Evolutionary conservation across 1,284 basidiomycete species (phyloP).

Genomic region (Tausonia pullulans): DNA sequence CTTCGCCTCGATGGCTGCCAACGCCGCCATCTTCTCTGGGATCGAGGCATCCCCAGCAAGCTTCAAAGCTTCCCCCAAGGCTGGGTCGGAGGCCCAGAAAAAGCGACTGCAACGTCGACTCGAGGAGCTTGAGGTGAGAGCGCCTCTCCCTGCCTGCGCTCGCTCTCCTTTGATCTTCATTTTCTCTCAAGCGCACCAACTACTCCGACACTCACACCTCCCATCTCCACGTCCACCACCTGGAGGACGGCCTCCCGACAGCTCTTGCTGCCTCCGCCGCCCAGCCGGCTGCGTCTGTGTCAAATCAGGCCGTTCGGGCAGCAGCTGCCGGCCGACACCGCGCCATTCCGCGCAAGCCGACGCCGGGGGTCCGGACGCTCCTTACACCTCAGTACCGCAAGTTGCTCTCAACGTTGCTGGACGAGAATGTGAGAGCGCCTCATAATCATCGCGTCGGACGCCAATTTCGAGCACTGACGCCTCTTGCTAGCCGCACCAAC

Average conservation of each 20-base stretch:
- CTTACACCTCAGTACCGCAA: slow-evolving; percentile 5
- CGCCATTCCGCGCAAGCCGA: background rate
- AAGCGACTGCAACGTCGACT: slow-evolving; percentile 1
- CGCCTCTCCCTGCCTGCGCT: background rate
- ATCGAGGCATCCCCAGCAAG: background rate
- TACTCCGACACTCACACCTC: background rate
- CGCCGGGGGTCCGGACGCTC: background rate
- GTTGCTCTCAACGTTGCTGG: background rate
- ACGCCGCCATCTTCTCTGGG: slow-evolving; percentile 5
- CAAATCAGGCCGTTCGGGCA: background rate
- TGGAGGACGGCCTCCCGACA: background rate
- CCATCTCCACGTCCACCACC: background rate
- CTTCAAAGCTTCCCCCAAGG: background rate
- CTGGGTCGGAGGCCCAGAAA: background rate
- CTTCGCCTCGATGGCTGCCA: background rate
- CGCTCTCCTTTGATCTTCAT: background rate
- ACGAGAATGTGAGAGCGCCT: background rate
- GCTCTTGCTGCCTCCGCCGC: too few species aligned
- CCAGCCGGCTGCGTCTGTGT: too few species aligned
- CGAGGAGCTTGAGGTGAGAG: background rate
- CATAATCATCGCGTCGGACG: background rate
- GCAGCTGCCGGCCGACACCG: background rate
- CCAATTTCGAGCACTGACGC: background rate
- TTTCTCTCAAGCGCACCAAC: background rate
- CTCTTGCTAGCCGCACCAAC: background rate